phyloP scores from a whole-genome alignment of 768 basidiomycete genomes.

The Thelephora aurantiotincta region DNA sequence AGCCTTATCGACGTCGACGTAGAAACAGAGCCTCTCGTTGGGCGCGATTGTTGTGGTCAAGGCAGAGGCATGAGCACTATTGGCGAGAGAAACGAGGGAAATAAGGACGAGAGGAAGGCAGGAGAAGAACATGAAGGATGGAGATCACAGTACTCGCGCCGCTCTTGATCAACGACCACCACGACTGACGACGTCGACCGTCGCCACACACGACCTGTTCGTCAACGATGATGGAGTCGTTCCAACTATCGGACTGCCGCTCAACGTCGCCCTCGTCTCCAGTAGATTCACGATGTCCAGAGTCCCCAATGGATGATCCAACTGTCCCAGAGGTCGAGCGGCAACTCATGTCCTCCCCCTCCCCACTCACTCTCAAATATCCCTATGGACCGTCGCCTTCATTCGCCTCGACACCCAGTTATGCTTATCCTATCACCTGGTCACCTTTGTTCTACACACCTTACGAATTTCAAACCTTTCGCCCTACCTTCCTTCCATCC shows the following conservation, averaged over 20 bases:
- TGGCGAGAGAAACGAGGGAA: slow-evolving; percentile 9
- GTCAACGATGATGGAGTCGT: not conserved
- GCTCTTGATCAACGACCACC: slow-evolving; percentile 1
- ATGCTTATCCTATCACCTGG: not conserved
- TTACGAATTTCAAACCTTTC: not conserved
- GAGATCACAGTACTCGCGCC: not conserved
- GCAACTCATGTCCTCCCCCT: not conserved
- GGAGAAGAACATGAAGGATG: slow-evolving; percentile 5
- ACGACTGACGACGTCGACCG: slow-evolving; percentile 2
- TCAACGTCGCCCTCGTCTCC: not conserved
- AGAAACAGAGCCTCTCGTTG: slow-evolving; percentile 84
- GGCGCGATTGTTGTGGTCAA: slow-evolving; percentile 68
- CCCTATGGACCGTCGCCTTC: not conserved
- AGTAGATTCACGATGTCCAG: not conserved
- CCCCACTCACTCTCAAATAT: not conserved
- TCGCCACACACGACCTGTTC: slow-evolving; percentile 1
- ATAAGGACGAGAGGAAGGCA: slow-evolving; percentile 8
- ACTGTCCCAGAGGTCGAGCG: not conserved
- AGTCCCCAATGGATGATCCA: not conserved
- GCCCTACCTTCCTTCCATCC: not conserved
- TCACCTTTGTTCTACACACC: not conserved
- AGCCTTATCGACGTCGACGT: slow-evolving; percentile 89
- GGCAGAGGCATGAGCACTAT: slow-evolving; percentile 34
- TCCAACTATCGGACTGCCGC: not conserved
- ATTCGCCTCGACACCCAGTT: not conserved